Percentiles rank a stretch among this genome's conserved stretches.
phyloP scores from a whole-genome alignment of 169 alveolate genomes.

The Plasmodium berghei region DNA sequence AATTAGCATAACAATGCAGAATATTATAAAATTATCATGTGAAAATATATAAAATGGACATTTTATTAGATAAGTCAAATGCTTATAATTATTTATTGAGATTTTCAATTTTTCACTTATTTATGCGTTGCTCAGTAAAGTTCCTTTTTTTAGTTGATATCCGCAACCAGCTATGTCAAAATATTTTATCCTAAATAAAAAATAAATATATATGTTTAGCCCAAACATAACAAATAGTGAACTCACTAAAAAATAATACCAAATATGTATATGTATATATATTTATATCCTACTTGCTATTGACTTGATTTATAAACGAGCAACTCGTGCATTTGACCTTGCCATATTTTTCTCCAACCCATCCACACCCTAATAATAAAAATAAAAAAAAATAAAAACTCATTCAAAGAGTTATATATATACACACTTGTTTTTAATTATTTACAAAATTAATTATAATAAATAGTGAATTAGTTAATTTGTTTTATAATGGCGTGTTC shows the following conservation, averaged over 20 bases:
- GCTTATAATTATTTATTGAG: neutral
- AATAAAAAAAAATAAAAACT: neutral
- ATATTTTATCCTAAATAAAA: conserved; percentile 44
- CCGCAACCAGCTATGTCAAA: conserved; percentile 64
- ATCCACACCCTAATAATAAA: conserved; percentile 55
- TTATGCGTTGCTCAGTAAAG: neutral
- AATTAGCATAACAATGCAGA: too few relatives aligned
- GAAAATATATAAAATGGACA: too few relatives aligned
- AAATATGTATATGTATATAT: neutral
- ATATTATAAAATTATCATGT: too few relatives aligned
- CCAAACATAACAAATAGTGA: neutral
- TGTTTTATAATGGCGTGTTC: too few relatives aligned
- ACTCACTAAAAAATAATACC: neutral
- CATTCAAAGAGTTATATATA: neutral
- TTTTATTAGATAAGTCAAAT: neutral
- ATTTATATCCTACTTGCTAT: conserved; percentile 14
- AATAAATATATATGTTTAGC: neutral
- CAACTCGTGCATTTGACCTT: conserved; percentile 67
- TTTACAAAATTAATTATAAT: neutral
- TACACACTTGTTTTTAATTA: neutral
- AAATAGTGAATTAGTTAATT: too few relatives aligned
- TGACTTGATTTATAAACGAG: conserved; percentile 43
- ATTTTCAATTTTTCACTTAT: neutral
- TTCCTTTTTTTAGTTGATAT: conserved; percentile 36
- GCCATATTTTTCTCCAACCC: conserved; percentile 59